Base-by-base conservation (phyloP, 495 filamentous ascomycete genomes). In the Trichocladium uniseriatum region DNA sequence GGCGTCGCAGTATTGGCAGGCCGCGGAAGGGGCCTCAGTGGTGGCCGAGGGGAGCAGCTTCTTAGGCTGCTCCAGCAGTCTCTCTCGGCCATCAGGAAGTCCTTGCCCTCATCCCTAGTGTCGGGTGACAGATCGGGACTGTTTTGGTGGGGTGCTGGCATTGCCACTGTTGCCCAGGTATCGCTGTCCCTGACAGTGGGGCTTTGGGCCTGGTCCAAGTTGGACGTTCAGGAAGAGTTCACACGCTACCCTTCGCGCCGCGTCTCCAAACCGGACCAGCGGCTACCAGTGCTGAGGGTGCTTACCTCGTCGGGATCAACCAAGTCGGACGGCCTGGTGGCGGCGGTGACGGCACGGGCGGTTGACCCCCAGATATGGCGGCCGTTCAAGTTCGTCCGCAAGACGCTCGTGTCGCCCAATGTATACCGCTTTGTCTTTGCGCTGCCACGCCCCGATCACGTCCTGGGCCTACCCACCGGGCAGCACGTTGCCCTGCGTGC, bases 401-500 rank as follows among this genome's bases (percentile, higher is more conserved):
- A 78, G 46, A 57, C 62, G 3, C 43, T 52, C 4, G 54, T 79
- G 9, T 63, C 73, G 2, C 54, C 69, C 5, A 71, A 70, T 47
- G 75, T 75, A 18, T 76, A 69, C 57, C 64, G 60, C 15, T 64
- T 78, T 35, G 58, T 70, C 38, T 78, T 79, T 44, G 62, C 64
- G 27, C 67, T 79, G 2, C 77, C 77, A 8, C 56, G 53, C 6
- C 16, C 56, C 9, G 49, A 59, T 6, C 57, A 60, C 14, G 63
- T 73, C 0, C 63, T 79, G 2, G 75, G 77, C 22, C 66, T 79
- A 1, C 77, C 75, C 1, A 74, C 69, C 0, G 92, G 92, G 39
- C 67, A 97, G 49, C 66, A 75, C 21, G 70, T 94, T 53, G 79
- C 92, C 35, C 92, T 49, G 5, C 38, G 86, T 64, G 87, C 88